phyloP scores from a whole-genome alignment of 176 grass and related monocot species.

The Cenchrus americanus region DNA sequence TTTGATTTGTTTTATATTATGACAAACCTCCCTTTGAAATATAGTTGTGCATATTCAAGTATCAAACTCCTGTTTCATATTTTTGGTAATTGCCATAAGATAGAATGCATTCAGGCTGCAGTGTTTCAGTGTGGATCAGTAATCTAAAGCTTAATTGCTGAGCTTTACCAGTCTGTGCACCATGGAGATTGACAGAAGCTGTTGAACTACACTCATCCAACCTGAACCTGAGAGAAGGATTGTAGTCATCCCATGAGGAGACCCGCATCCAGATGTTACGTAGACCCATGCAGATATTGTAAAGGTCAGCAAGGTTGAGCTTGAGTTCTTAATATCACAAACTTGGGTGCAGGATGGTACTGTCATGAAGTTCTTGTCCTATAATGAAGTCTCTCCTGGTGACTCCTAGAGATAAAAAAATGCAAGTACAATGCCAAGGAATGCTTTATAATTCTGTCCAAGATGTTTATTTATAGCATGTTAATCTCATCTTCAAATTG shows the following conservation, averaged over 20 bases:
- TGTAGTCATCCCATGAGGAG: background rate
- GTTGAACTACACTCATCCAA: background rate
- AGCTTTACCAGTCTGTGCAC: background rate
- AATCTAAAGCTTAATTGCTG: background rate
- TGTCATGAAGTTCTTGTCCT: constrained; percentile 63
- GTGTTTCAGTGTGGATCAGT: background rate
- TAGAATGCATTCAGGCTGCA: background rate
- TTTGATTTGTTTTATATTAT: too few species aligned
- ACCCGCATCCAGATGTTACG: background rate
- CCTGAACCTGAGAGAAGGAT: background rate
- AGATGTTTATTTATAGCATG: background rate
- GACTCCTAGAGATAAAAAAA: constrained; percentile 64
- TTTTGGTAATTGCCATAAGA: background rate
- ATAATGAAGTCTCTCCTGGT: constrained; percentile 74
- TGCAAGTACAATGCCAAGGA: constrained; percentile 95
- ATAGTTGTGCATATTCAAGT: too few species aligned
- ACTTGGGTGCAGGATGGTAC: constrained; percentile 63
- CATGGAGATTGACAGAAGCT: background rate
- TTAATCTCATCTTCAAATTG: background rate
- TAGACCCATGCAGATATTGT: constrained; percentile 84
- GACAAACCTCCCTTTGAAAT: too few species aligned
- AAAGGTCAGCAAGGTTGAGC: constrained; percentile 87
- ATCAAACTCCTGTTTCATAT: background rate
- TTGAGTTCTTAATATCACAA: constrained; percentile 80
- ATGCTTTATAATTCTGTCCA: constrained; percentile 37